Base-by-base conservation (phyloP, 2,329 filamentous ascomycete species). In the Chrysoporthe puriensis region DNA sequence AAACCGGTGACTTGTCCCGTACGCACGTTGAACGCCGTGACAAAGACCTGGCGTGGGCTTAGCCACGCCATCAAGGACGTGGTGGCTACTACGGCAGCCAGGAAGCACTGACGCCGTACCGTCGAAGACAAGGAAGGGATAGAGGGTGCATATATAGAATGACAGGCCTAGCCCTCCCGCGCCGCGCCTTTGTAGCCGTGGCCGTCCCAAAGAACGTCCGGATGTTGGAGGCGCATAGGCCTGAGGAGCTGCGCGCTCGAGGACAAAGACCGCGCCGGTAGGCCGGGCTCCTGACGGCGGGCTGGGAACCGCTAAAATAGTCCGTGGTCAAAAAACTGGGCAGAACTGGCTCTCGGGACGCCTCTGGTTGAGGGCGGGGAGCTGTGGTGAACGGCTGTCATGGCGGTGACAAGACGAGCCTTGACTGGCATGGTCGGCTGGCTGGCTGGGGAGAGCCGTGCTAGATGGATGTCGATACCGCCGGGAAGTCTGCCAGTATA, bases 1-100 rank as follows among this genome's bases (percentile, higher is more conserved):
- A 40, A 26, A 26, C 59, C 9, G 26, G 0, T 26, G 11, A 32
- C 3, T 21, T 44, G n/a, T 46, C 5, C 18, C 16, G 42, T 18
- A 26, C 16, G 42, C 16, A 26, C 13, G 34, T 21, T 54, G 61
- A 43, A 43, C 4, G n/a, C 40, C 21, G n/a, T 62, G 34, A 62
- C 61, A 62, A 62, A 62, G 61, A 54, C 26, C 32, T 6, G 40
- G 43, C 48, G 14, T 36, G 58, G 26, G 11, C 42, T 13, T 44
- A 34, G 18, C 42, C 58, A 44, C 14, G 26, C 18, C 18, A 26
- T 34, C 40, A 61, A 48, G n/a, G 43, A 34, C 34, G 16, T 36
- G 57, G 36, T 26, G 26, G 26, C 26, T 26, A 26, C 26, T 26
- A 26, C 26, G 26, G 26, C 26, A 26, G 26, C 26, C 26, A 26